Conservation (phyloP, 768 basidiomycete genomes). For the Dentipellis fragilis region DNA sequence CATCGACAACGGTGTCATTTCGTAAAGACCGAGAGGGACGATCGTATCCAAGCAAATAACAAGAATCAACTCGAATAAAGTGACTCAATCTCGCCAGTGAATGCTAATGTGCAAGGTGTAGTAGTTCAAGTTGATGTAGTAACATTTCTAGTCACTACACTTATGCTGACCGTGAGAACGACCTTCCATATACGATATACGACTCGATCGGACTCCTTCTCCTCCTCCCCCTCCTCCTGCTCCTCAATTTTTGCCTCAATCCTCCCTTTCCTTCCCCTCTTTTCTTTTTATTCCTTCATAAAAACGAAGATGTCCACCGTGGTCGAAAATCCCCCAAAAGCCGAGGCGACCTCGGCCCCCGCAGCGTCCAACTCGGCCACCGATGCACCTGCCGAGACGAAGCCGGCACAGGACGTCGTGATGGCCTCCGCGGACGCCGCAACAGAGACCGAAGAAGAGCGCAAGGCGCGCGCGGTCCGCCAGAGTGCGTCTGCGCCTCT, state of each 20-base stretch:
- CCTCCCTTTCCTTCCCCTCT: neutral
- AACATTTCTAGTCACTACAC: too few relatives aligned
- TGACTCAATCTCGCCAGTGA: too few relatives aligned
- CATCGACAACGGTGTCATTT: too few relatives aligned
- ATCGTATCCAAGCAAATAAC: too few relatives aligned
- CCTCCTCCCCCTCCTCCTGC: neutral
- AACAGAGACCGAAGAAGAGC: conserved; percentile 27
- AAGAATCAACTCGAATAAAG: too few relatives aligned
- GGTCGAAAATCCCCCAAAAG: neutral
- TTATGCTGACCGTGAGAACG: neutral
- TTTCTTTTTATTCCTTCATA: neutral
- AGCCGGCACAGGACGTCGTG: neutral
- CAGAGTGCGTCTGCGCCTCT: conserved; percentile 52
- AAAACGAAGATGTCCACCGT: neutral
- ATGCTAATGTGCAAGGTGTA: too few relatives aligned
- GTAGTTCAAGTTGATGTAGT: too few relatives aligned
- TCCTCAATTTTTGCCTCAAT: neutral
- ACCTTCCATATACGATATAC: neutral
- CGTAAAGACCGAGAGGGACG: too few relatives aligned
- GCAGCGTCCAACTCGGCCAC: neutral
- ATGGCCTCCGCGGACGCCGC: neutral
- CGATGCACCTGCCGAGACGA: neutral
- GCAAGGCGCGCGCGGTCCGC: conserved; percentile 38
- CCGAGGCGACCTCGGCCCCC: neutral
- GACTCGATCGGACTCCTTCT: neutral